phyloP scores from a whole-genome alignment of 2,329 filamentous ascomycete genomes.

The Trichocomaceae sp. region DNA sequence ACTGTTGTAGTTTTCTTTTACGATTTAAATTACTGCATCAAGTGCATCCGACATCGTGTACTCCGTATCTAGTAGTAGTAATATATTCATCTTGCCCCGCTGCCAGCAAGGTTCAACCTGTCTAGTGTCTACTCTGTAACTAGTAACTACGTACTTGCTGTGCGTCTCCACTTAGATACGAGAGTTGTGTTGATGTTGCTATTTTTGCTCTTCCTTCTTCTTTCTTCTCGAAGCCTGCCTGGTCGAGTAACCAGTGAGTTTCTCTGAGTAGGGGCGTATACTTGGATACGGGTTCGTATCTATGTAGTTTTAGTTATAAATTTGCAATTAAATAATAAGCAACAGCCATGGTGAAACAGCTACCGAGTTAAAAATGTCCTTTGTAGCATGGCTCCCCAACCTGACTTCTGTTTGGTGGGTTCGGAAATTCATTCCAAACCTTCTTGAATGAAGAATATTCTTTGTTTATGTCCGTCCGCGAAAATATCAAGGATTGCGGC shows the following conservation, averaged over 20 bases:
- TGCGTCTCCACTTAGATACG: neutral
- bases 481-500: slow-evolving; percentile 2
- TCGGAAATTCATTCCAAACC: neutral
- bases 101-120: neutral
- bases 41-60: too few species aligned
- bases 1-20: neutral
- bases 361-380: neutral
- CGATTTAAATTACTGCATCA: neutral
- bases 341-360: neutral
- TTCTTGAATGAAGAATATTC: neutral
- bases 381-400: neutral
- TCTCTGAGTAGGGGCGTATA: neutral
- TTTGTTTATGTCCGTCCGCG: neutral
- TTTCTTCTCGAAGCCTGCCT: slow-evolving; percentile 10
- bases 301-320: too few species aligned
- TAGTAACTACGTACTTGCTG: too few species aligned
- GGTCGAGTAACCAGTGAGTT: neutral
- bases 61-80: too few species aligned
- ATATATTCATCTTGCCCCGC: neutral
- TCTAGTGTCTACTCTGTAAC: too few species aligned
- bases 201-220: slow-evolving; percentile 5
- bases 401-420: neutral
- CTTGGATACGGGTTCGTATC: neutral
- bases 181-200: neutral
- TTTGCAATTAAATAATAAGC: too few species aligned